Base-by-base conservation (phyloP, 257 asterid species). In the Rhazya stricta region DNA sequence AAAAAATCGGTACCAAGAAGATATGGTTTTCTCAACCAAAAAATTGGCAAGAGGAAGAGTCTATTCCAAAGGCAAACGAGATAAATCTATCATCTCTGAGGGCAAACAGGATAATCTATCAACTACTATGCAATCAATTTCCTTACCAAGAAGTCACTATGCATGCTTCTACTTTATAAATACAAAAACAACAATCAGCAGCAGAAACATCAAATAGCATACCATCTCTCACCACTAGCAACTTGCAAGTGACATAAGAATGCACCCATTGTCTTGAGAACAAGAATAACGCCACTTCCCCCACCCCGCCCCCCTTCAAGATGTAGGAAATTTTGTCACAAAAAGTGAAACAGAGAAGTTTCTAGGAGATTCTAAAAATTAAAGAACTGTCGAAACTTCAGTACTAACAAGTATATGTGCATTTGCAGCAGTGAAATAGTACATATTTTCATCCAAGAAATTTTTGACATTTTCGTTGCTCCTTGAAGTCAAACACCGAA, bases 241-340 rank as follows among this genome's bases (percentile, higher is more conserved):
- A 9, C 70, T 48, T 46, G 11, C 19, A n/a, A 36, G 43, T 70
- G 72, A 39, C 39, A 69, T 23, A 62, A 48, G 57, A 60, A 30
- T 29, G 23, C 21, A n/a, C 50, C 48, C 9, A 32, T 62, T 13
- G 13, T 71, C 67, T 71, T 23, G 66, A 12, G 50, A 30, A 62
- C 42, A 51, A 41, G 8, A 72, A 19, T 42, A 78, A 69, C 43
- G n/a, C n/a, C n/a, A n/a, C n/a, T n/a, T n/a, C n/a, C n/a, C n/a
- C n/a, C n/a, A n/a, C n/a, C n/a, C n/a, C n/a, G n/a, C n/a, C 9
- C 4, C 27, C 41, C 51, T 65, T 36, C 69, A 36, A 65, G 46
- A 65, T 11, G 18, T 11, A 32, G 4, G 69, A 62, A 65, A 65
- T 65, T 63, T 65, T 21, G 46, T 46, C 29, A 36, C 27, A 18